These are phyloP conservation scores for Rhytidiadelphus loreus DNA, from an alignment of 225 moss, liverwort and hornwort genomes.

Conservation along the genomic window DNA sequence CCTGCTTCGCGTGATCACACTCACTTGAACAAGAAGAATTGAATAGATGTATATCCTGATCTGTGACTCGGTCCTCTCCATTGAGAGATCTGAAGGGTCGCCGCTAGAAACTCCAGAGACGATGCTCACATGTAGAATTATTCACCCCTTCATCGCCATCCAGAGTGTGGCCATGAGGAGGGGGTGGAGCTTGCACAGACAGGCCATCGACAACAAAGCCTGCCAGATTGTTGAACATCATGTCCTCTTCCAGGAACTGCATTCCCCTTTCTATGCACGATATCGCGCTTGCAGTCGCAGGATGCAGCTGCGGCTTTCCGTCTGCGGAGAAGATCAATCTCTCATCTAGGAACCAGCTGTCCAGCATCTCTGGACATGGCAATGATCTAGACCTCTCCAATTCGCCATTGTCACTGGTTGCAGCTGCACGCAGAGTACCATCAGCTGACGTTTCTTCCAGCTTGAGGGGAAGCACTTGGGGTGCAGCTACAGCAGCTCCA, in stretches of 20 bases:
- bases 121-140: conserved; percentile 17
- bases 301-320: background rate
- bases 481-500: background rate
- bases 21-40: background rate
- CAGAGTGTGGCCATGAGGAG: background rate
- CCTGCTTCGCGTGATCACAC: background rate
- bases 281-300: background rate
- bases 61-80: background rate
- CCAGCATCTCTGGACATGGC: background rate
- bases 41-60: background rate
- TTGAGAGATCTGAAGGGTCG: background rate
- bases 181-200: background rate
- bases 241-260: conserved; percentile 31
- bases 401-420: background rate
- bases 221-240: conserved; percentile 20
- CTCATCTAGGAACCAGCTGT: background rate
- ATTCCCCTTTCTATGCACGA: background rate
- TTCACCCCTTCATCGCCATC: conserved; percentile 11
- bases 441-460: background rate
- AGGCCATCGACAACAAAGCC: conserved; percentile 9
- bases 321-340: background rate
- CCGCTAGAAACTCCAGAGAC: conserved; percentile 38
- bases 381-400: background rate
- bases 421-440: background rate
- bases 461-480: background rate